These are phyloP conservation scores for Didymella exigua DNA, from an alignment of 2,329 filamentous ascomycete genomes.

Conservation along the genomic window DNA sequence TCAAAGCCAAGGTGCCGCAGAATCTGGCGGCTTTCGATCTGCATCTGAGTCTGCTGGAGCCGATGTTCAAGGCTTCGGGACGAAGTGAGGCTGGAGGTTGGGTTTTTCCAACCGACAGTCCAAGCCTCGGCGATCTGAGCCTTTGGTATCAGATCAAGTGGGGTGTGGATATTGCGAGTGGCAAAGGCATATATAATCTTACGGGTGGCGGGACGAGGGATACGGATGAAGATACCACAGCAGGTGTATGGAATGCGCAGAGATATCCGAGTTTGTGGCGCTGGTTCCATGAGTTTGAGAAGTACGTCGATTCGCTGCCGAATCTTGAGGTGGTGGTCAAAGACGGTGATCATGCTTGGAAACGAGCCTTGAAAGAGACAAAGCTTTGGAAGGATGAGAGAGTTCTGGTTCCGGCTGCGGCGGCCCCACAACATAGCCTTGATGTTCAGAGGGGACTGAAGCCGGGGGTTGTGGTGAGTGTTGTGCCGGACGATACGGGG, in stretches of 20 bases:
- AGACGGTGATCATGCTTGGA: conserved; percentile 9
- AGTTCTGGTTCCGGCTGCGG: background rate
- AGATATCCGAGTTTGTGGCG: conserved; percentile 45
- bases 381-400: background rate
- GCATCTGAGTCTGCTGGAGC: conserved; percentile 48
- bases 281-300: conserved; percentile 47
- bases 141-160: conserved; percentile 50
- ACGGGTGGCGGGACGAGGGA: conserved; percentile 44
- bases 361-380: background rate
- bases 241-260: conserved; percentile 45
- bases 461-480: conserved; percentile 38
- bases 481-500: conserved; percentile 51
- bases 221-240: conserved; percentile 20
- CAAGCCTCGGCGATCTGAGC: conserved; percentile 46
- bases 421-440: background rate
- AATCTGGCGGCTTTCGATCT: conserved; percentile 48
- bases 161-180: conserved; percentile 48
- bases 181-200: conserved; percentile 43
- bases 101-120: conserved; percentile 44
- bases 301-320: conserved; percentile 39
- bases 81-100: conserved; percentile 25
- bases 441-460: conserved; percentile 33
- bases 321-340: conserved; percentile 27
- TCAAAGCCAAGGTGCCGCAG: conserved; percentile 47
- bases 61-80: conserved; percentile 29